A percentile compares a stretch with the other conserved stretches of the same genome.
These are phyloP conservation scores for Scortechinia acanthostroma DNA, from an alignment of 2,329 filamentous ascomycete species.

Conservation along the genomic window DNA sequence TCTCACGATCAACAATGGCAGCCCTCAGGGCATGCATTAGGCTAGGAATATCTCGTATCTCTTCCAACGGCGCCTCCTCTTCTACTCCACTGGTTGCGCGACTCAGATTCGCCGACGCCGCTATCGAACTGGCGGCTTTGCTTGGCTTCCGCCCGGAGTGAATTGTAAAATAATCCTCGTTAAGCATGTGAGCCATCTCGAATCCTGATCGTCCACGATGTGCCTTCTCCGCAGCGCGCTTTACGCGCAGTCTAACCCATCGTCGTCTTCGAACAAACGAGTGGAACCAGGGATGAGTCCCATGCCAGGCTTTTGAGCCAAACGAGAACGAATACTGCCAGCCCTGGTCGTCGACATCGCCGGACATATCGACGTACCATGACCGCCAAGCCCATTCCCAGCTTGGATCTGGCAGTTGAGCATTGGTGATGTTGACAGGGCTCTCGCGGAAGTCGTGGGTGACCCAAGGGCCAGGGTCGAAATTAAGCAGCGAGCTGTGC, in stretches of 20 bases:
- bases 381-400: conserved; percentile 63
- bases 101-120: background rate
- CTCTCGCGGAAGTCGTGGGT: conserved; percentile 42
- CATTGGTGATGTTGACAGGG: conserved; percentile 59
- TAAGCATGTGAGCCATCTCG: conserved; percentile 9
- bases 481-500: conserved; percentile 47
- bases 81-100: background rate
- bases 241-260: conserved; percentile 50
- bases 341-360: conserved; percentile 61
- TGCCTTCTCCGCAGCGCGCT: conserved; percentile 24
- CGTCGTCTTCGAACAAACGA: conserved; percentile 54
- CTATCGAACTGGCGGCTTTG: background rate
- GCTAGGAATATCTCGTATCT: background rate
- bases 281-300: conserved; percentile 61
- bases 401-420: conserved; percentile 57
- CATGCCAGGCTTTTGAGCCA: conserved; percentile 40
- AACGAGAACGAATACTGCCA: conserved; percentile 64
- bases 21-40: background rate
- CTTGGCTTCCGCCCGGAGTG: background rate
- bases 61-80: background rate
- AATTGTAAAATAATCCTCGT: background rate
- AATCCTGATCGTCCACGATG: conserved; percentile 14
- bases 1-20: background rate
- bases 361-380: conserved; percentile 65
- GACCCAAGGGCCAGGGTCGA: conserved; percentile 54